Evolutionary conservation across 2,329 filamentous ascomycete genomes (phyloP), one percentile per base, ranked within the genome.

Genomic region (Fusarium chaquense): DNA sequence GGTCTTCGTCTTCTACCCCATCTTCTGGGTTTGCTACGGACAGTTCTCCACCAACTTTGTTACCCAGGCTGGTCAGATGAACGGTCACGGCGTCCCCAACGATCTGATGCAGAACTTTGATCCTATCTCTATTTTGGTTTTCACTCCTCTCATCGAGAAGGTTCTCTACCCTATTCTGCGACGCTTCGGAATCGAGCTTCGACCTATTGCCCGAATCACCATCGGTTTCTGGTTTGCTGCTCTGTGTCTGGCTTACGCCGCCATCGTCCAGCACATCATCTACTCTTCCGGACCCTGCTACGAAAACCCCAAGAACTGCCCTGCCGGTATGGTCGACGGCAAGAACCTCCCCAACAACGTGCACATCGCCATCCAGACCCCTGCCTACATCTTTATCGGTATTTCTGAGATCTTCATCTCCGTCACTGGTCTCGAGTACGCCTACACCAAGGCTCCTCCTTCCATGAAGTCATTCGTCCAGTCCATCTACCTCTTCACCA

Each of bases 371-470:
- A 78, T 90, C 38, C 82, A 83, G 71, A 76, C 80, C 0, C 82
- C 89, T 15, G 88, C 86, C 32, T 86, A 88, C 22, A 76, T 90
- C 49, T 82, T 89, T 47, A 86, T 89, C 30, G 87, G 84, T 22
- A 78, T 87, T 16, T 83, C 86, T 0, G 87, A 90, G 76, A 89
- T 90, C 60, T 87, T 90, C 73, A 87, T 87, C 47, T 90, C 87
- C 13, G 88, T 93, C 65, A 91, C 90, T 1, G 87, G 88, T 65
- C 84, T 91, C 13, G 91, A 93, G 76, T 92, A 93, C 70, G 90
- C 90, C 20, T 93, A 89, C 79, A 91, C 89, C 74, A 92, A 93
- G 78, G 90, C 91, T 0, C 90, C 90, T 3, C 85, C 86, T 43
- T 87, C 84, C 76, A 91, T 93, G 89, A 87, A 89, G 76, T 88